phyloP scores from a whole-genome alignment of 73 alveolate genomes.

The Paraurostyla sp. region DNA sequence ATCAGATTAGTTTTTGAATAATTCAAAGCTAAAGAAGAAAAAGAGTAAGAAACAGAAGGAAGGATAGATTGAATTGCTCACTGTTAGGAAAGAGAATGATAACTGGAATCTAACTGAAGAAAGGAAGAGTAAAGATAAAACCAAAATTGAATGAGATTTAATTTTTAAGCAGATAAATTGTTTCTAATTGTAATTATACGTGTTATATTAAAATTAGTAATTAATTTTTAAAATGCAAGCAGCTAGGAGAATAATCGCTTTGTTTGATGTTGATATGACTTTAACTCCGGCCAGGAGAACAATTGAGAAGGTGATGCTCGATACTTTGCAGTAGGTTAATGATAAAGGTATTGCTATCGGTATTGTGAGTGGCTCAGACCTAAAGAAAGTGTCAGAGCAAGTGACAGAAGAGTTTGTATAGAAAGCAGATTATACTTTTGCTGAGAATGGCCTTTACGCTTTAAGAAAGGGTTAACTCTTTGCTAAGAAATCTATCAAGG shows the following conservation, averaged over 20 bases:
- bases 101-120: not conserved
- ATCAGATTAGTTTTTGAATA: no score
- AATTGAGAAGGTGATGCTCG: conserved; percentile 88
- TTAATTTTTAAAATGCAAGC: not conserved
- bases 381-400: conserved; percentile 85
- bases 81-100: not conserved
- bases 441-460: conserved; percentile 94
- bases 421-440: conserved; percentile 82
- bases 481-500: conserved; percentile 75
- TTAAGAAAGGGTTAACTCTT: conserved; percentile 77
- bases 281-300: conserved; percentile 89
- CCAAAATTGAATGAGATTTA: not conserved
- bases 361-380: conserved; percentile 97
- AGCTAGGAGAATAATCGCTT: conserved; percentile 77
- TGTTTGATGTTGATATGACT: conserved; percentile 98
- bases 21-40: no score
- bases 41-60: not conserved
- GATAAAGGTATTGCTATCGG: conserved; percentile 85
- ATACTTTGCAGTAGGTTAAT: conserved; percentile 73
- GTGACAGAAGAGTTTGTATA: conserved; percentile 78
- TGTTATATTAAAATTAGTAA: no score
- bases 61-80: not conserved
- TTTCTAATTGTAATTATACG: no score
- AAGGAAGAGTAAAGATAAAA: not conserved
- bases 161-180: not conserved